Evolutionary conservation across 306 rosid species (phyloP).

Genomic region (Trifolium dubium): DNA sequence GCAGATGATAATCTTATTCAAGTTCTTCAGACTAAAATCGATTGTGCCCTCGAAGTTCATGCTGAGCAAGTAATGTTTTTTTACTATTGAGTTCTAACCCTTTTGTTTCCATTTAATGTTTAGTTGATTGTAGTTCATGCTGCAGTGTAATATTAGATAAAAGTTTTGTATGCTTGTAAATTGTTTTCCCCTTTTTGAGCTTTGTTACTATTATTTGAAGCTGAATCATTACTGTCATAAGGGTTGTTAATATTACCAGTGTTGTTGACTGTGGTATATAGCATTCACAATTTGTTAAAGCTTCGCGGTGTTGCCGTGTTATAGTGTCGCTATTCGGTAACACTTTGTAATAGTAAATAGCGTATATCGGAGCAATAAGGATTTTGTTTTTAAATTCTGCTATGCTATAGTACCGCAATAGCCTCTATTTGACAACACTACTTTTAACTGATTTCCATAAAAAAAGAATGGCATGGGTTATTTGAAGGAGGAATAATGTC

Average conservation of each 20-base stretch:
- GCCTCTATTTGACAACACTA: not conserved
- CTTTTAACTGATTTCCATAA: not conserved
- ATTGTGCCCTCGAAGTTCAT: conserved; percentile 51
- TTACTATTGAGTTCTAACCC: not conserved
- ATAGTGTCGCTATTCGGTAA: not conserved
- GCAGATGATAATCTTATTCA: conserved; percentile 48
- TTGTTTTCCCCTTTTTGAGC: not conserved
- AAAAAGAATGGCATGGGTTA: not conserved
- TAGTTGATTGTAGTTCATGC: no score
- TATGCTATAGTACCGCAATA: not conserved
- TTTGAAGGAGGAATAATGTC: not conserved
- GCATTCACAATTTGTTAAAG: not conserved
- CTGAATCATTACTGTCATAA: no score
- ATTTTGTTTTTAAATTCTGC: not conserved
- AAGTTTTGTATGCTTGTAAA: not conserved
- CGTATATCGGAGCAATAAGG: no score
- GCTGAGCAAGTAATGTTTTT: conserved; percentile 18
- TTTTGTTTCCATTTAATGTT: no score
- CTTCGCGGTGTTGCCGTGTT: not conserved
- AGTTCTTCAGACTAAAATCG: conserved; percentile 65
- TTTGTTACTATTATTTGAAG: not conserved
- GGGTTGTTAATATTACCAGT: not conserved
- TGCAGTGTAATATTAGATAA: no score
- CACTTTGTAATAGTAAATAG: not conserved
- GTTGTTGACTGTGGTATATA: not conserved